Base-by-base conservation (phyloP, 2,329 filamentous ascomycete genomes). In the Curvularia spicifera region DNA sequence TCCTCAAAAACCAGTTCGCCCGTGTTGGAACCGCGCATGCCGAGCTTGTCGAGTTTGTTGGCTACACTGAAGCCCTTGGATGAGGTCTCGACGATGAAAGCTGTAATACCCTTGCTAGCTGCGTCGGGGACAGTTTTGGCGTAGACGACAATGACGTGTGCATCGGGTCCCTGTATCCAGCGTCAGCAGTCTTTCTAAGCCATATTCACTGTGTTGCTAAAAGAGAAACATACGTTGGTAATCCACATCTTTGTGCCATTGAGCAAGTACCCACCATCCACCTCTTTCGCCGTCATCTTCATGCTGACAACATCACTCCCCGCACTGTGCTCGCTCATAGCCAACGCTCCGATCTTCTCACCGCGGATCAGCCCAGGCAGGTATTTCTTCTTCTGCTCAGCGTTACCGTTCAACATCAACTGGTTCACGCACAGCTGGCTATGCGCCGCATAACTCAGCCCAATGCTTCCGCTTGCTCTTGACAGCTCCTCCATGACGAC, bases 231-330 rank as follows among this genome's bases (percentile, higher is more conserved):
- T 66, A 85, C 91, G 78, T 99, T 99, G 61, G 94, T 99, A 75
- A 99, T 99, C 94, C 94, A 99, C 94, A 98, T 97, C 84, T 99
- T 97, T 60, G 89, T 91, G 31, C 93, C 94, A 71, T 93, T 92
- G 54, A 99, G 81, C 20, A 93, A 62, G 76, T 90, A 97, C 28
- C 94, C 94, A 35, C 93, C 93, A 69, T 95, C 90, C 10, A 91
- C 90, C 63, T 86, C 83, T 74, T 87, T 90, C 0, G 93, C 94
- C 3, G 86, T 89, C 44, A 89, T 96, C 76, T 93, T 91, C 94
- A 98, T 98, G 78, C 90, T 91, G 28, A 99, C 93, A 3, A 99
- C 94, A 78, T 99, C 94, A 67, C 89, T 93, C 13, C 94, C 94
- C 0, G 94, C 89, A 6, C 90, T 91, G 62, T 93, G 90, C 79